phyloP scores from a whole-genome alignment of 1,284 basidiomycete genomes.

The Sparassis latifolia region DNA sequence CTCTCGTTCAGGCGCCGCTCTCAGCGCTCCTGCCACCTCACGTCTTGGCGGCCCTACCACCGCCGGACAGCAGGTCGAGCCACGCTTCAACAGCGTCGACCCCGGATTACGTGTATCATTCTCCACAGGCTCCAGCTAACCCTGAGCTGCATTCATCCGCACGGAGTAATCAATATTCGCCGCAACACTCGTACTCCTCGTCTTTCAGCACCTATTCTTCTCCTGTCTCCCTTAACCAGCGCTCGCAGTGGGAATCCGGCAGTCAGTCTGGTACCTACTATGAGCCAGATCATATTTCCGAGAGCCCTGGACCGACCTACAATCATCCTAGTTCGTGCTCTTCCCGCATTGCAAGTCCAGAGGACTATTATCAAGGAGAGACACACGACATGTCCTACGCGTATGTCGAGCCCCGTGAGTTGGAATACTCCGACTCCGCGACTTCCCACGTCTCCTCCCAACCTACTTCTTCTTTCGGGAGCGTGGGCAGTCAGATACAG shows the following conservation, averaged over 20 bases:
- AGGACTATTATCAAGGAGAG: conserved; percentile 2
- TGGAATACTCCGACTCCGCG: conserved; percentile 2
- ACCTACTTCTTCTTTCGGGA: not conserved
- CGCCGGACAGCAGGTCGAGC: conserved; percentile 13
- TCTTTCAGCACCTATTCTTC: conserved; percentile 11
- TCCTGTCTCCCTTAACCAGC: conserved; percentile 6
- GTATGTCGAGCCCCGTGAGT: not conserved
- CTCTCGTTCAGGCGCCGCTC: conserved; percentile 15
- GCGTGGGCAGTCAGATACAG: too few species aligned
- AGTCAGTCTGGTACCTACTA: conserved; percentile 11
- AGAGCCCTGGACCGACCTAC: not conserved
- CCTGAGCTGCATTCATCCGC: not conserved
- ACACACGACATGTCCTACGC: not conserved
- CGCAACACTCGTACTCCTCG: conserved; percentile 6
- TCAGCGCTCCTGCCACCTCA: conserved; percentile 7
- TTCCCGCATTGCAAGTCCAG: conserved; percentile 10
- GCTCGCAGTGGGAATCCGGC: conserved; percentile 12
- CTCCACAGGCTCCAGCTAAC: conserved; percentile 1
- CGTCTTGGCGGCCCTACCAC: conserved; percentile 11
- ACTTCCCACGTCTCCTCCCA: not conserved
- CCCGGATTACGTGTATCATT: conserved; percentile 16
- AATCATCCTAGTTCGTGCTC: conserved; percentile 3
- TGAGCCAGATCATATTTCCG: not conserved
- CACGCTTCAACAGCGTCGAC: conserved; percentile 15
- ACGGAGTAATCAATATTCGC: conserved; percentile 3